phyloP scores from a whole-genome alignment of 2,329 filamentous ascomycete species.

The Huntiella savannae region DNA sequence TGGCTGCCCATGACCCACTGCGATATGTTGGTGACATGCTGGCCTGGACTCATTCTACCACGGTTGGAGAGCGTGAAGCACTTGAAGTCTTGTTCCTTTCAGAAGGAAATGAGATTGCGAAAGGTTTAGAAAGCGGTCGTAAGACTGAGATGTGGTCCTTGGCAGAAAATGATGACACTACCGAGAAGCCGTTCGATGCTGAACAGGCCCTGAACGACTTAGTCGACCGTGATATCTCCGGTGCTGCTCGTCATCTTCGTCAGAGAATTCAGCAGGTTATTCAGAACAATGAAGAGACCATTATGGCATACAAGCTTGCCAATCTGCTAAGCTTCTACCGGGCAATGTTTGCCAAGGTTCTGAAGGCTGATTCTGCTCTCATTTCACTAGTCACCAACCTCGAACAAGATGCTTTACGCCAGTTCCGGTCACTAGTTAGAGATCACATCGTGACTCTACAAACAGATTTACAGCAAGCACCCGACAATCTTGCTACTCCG shows the following conservation, averaged over 20 bases:
- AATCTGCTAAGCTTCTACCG: constrained; percentile 83
- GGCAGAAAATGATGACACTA: constrained; percentile 33
- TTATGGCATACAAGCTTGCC: constrained; percentile 72
- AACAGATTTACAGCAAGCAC: constrained; percentile 47
- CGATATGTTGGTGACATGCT: constrained; percentile 95
- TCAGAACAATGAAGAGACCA: constrained; percentile 77
- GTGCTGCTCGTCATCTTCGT: constrained; percentile 65
- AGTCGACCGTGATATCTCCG: constrained; percentile 67
- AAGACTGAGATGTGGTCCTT: constrained; percentile 72
- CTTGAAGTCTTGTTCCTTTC: constrained; percentile 80
- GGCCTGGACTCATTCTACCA: constrained; percentile 85
- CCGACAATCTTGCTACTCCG: constrained; percentile 57
- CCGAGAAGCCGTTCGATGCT: constrained; percentile 50
- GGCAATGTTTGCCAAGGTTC: constrained; percentile 61
- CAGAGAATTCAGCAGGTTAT: constrained; percentile 84
- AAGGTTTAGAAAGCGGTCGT: constrained; percentile 55
- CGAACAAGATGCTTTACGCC: constrained; percentile 57
- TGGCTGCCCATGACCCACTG: constrained; percentile 77
- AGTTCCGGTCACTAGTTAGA: constrained; percentile 64
- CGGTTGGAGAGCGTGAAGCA: constrained; percentile 84
- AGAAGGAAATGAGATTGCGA: constrained; percentile 69
- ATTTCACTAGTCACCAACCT: constrained; percentile 49
- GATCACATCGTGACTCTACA: constrained; percentile 64
- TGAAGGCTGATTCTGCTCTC: constrained; percentile 50
- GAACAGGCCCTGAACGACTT: constrained; percentile 66